A percentile compares a stretch with the other conserved stretches of the same genome.
These are phyloP conservation scores for Monosporascus sp. DNA, from an alignment of 2,329 filamentous ascomycete genomes.

Conservation along the genomic window DNA sequence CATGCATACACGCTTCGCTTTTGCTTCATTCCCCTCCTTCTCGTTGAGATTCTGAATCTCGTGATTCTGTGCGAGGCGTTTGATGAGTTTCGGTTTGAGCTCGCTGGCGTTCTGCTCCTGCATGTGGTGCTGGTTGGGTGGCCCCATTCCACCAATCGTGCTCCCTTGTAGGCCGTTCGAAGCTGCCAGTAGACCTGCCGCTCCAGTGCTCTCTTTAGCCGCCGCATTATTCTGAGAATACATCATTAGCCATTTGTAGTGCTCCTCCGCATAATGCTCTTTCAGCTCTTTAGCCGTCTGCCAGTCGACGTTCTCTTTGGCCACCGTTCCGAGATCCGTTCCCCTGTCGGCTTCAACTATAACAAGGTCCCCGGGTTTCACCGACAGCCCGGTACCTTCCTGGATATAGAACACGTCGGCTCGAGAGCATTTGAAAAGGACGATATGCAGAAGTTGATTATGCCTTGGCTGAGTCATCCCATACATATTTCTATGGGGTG, in stretches of 20 bases:
- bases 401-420: constrained; percentile 97
- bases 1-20: constrained; percentile 93
- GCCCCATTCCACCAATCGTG: constrained; percentile 73
- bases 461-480: constrained; percentile 55
- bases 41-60: constrained; percentile 86
- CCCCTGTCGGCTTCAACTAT: constrained; percentile 97
- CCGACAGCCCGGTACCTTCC: constrained; percentile 85
- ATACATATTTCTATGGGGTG: constrained; percentile 59
- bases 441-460: constrained; percentile 75
- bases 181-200: constrained; percentile 58
- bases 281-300: constrained; percentile 83
- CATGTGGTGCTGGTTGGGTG: constrained; percentile 65
- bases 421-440: constrained; percentile 92
- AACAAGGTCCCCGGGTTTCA: constrained; percentile 88
- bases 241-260: constrained; percentile 99
- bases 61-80: constrained; percentile 84
- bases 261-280: constrained; percentile 87
- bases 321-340: constrained; percentile 90
- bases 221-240: constrained; percentile 76
- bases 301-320: constrained; percentile 81
- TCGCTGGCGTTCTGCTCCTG: constrained; percentile 69
- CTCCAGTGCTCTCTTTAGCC: constrained; percentile 51
- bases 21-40: constrained; percentile 96
- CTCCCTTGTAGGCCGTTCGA: constrained; percentile 61
- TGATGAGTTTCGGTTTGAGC: constrained; percentile 93